Percentiles rank a stretch among this genome's conserved stretches.
phyloP scores from a whole-genome alignment of 371 early-diverging fungal species.

The Vairimorpha necatrix region DNA sequence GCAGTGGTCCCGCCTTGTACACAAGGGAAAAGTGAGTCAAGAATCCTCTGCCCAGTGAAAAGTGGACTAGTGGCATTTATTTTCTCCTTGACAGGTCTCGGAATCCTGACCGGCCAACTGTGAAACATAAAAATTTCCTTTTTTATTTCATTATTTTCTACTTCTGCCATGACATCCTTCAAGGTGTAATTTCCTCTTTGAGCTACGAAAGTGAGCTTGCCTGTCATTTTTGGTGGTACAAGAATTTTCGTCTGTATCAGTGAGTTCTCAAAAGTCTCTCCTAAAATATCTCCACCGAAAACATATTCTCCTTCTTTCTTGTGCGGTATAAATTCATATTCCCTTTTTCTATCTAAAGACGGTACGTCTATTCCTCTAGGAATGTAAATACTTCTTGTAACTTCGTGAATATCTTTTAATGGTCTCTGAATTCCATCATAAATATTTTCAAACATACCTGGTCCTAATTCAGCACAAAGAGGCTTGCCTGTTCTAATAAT shows the following conservation, averaged over 20 bases:
- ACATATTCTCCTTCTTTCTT: constrained; percentile 82
- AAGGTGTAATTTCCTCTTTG: constrained; percentile 84
- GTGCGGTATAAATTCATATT: constrained; percentile 88
- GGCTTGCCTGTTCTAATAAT: constrained; percentile 92
- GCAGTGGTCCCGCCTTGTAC: constrained; percentile 99
- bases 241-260: constrained; percentile 80
- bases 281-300: constrained; percentile 93
- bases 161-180: constrained; percentile 80
- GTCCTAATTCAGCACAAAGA: constrained; percentile 96
- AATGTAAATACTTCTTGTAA: constrained; percentile 89
- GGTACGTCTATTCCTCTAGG: constrained; percentile 94
- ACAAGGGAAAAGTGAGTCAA: constrained; percentile 98
- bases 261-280: constrained; percentile 87
- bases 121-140: constrained; percentile 87
- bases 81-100: constrained; percentile 93
- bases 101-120: constrained; percentile 94
- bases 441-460: constrained; percentile 93
- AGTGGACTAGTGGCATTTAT: constrained; percentile 87
- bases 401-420: constrained; percentile 84
- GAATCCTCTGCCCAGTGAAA: constrained; percentile 95
- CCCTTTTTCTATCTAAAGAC: constrained; percentile 78
- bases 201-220: constrained; percentile 89
- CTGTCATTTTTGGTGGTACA: constrained; percentile 83
- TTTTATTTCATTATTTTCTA: constrained; percentile 82
- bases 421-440: constrained; percentile 99